phyloP scores from a whole-genome alignment of 306 rosid genomes.

The Rosa multiflora region DNA sequence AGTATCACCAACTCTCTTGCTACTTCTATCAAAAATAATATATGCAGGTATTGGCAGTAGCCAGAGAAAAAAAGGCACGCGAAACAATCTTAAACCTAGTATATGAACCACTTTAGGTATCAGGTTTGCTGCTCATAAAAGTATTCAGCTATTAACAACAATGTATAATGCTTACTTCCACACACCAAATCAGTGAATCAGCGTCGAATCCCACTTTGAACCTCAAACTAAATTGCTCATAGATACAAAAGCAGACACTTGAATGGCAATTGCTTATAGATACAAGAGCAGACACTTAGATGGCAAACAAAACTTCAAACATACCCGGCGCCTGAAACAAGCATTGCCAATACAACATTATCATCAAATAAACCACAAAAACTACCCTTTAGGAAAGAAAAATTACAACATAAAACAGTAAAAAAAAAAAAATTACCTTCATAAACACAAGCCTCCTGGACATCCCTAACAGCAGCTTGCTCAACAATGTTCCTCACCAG shows the following conservation, averaged over 20 bases:
- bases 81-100: neutral
- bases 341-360: neutral
- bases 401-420: neutral
- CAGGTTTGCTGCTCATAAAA: neutral
- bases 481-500: conserved; percentile 96
- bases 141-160: neutral
- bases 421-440: conserved; percentile 50
- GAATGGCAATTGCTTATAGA: neutral
- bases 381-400: neutral
- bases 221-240: neutral
- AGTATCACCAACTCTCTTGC: neutral
- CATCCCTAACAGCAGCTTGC: conserved; percentile 98
- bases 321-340: conserved; percentile 78
- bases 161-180: neutral
- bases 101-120: neutral
- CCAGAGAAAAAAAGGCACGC: neutral
- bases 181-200: neutral
- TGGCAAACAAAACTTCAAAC: neutral
- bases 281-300: neutral
- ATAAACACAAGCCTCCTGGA: conserved; percentile 96
- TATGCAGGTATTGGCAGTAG: neutral
- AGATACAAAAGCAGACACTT: neutral
- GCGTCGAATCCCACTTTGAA: neutral
- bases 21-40: neutral
- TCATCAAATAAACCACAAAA: neutral